Percentiles rank a stretch among this genome's conserved stretches.
Evolutionary conservation across 306 rosid species (phyloP).

Genomic region (Canavalia ensiformis): DNA sequence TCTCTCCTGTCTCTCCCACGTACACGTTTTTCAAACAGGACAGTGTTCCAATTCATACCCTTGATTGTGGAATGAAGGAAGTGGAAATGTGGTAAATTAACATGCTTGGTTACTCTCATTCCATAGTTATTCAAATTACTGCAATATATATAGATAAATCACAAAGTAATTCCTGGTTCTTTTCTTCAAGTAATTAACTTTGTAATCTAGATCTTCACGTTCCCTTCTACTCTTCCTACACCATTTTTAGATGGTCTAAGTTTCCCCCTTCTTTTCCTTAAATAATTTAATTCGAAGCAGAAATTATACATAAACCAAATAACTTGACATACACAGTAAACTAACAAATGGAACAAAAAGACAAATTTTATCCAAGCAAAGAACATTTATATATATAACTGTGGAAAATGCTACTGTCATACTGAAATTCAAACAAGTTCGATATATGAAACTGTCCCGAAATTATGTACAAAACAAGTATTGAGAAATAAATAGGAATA

Average conservation of each 20-base stretch:
- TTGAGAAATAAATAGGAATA: not conserved
- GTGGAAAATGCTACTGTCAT: conserved; percentile 29
- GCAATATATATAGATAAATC: not conserved
- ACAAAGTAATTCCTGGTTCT: not conserved
- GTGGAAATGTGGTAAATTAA: not conserved
- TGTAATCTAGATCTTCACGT: not conserved
- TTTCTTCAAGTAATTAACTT: not conserved
- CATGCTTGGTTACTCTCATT: conserved; percentile 2
- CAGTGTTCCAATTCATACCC: not conserved
- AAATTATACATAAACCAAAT: not conserved
- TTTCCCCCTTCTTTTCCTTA: conserved; percentile 20
- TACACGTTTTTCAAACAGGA: not conserved
- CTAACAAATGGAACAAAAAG: conserved; percentile 7
- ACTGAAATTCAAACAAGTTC: conserved; percentile 34
- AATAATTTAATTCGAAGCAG: conserved; percentile 9
- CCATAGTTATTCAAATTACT: not conserved
- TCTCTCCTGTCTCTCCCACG: not conserved
- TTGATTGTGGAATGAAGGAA: not conserved
- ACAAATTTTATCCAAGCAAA: conserved; percentile 31
- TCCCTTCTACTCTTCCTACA: not conserved
- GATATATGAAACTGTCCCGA: conserved; percentile 19
- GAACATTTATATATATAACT: conserved; percentile 18
- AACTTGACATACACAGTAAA: not conserved
- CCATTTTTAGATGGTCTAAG: not conserved
- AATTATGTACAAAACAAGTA: conserved; percentile 53